A percentile compares a stretch with the other conserved stretches of the same genome.
phyloP scores from a whole-genome alignment of 306 rosid genomes.

The Luffa aegyptiaca region DNA sequence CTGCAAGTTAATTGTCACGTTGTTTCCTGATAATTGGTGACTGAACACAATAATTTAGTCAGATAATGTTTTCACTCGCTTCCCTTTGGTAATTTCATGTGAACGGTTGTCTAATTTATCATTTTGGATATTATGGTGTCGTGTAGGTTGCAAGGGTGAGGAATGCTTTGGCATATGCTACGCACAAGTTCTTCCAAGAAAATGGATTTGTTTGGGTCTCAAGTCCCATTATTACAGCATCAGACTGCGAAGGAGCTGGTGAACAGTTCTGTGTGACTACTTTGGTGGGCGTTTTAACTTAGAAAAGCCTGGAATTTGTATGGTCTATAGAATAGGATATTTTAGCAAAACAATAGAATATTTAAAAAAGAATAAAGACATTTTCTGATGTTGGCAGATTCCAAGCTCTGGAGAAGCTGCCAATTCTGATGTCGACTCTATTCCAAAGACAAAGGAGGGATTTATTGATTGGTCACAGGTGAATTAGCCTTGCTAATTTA shows the following conservation, averaged over 20 bases:
- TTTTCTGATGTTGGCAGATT: conserved; percentile 33
- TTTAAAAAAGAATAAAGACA: neutral
- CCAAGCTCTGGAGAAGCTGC: conserved; percentile 60
- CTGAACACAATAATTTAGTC: neutral
- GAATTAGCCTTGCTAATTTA: conserved; percentile 24
- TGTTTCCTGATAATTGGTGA: neutral
- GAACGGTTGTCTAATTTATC: conserved; percentile 5
- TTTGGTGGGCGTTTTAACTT: conserved; percentile 48
- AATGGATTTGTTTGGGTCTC: conserved; percentile 86
- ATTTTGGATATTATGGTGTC: conserved; percentile 10
- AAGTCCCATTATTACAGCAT: conserved; percentile 89
- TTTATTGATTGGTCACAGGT: conserved; percentile 91
- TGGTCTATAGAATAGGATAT: conserved; percentile 13
- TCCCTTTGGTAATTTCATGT: neutral
- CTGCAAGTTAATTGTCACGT: neutral
- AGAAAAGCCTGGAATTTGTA: neutral
- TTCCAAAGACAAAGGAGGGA: conserved; percentile 61
- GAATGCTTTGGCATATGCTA: conserved; percentile 79
- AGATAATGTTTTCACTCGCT: neutral
- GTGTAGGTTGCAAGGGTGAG: conserved; percentile 91
- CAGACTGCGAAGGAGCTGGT: conserved; percentile 99
- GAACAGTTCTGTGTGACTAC: conserved; percentile 97
- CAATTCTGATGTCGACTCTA: conserved; percentile 54
- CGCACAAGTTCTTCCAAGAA: conserved; percentile 93
- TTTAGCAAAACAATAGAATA: neutral